Evolutionary conservation across 768 basidiomycete species (phyloP), one percentile per base, ranked within the genome.

Genomic region (Lactarius hatsudake): DNA sequence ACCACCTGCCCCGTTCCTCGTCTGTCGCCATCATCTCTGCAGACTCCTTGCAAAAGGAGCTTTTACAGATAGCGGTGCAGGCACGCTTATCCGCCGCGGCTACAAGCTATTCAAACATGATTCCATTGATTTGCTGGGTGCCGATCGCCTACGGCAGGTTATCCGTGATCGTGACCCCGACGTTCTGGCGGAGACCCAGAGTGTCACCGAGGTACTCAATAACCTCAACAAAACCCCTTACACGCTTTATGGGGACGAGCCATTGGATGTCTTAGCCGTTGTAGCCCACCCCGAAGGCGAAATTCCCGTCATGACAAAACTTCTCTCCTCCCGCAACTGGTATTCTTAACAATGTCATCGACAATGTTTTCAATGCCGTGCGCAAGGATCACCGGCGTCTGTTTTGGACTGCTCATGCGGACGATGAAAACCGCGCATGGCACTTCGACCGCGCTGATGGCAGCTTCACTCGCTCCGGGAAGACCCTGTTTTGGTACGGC

Each of bases 391-490:
- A 98, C 78, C 86, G 88, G 69, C 86, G 86, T 66, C 84, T 99
- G 48, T 97, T 99, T 84, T 98, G 97, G 97, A 98, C 96, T n/a
- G 90, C 94, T 0, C 91, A 90, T 71, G 89, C 89, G 5, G 95
- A 98, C 71, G 96, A 98, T 76, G 96, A 98, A 79, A 96, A 97
- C 78, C 87, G 96, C 48, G 86, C 90, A 4, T 99, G 97, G 97
- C 96, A 99, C 80, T 99, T 98, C 73, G 96, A 99, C 81, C 88
- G 95, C 63, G 94, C 97, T 0, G 96, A 98, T 72, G 97, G 97
- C 0, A 94, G 92, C 78, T 99, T 99, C 81, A 96, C 95, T 20
- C 84, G 97, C 45, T 93, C 93, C 20, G 96, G 96, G 23, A 88
- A 88, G 78, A 95, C 89, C 74, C 78, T 99, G 74, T 98, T 97